Evolutionary conservation across 495 filamentous ascomycete genomes (phyloP).

Genomic region (Neurospora cerealis): DNA sequence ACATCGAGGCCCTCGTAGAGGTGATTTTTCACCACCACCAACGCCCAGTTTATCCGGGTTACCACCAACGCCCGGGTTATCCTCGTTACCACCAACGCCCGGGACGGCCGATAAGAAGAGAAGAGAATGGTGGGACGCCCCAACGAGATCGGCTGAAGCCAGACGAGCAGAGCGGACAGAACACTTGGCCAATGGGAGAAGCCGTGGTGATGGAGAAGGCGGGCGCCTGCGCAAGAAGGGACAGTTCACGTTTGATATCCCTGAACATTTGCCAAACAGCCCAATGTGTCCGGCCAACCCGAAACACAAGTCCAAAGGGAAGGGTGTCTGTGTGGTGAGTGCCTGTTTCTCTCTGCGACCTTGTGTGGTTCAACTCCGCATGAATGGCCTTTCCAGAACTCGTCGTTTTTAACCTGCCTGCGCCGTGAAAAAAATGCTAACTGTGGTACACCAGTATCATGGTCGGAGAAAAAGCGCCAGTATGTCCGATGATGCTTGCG

Average conservation of each 20-base stretch:
- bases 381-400: neutral
- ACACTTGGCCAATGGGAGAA: neutral
- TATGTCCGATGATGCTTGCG: neutral
- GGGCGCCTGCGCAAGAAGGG: slow-evolving; percentile 3
- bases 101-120: neutral
- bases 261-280: slow-evolving; percentile 55
- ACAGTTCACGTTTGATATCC: slow-evolving; percentile 44
- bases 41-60: neutral
- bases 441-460: neutral
- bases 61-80: neutral
- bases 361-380: neutral
- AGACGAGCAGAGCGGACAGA: neutral
- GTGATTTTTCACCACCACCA: neutral
- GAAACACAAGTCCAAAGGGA: slow-evolving; percentile 41
- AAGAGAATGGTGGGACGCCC: slow-evolving; percentile 14
- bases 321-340: slow-evolving; percentile 43
- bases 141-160: neutral
- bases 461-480: neutral
- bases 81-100: neutral
- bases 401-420: neutral
- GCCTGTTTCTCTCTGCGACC: neutral
- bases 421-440: neutral
- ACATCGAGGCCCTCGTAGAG: neutral
- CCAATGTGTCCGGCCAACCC: slow-evolving; percentile 54
- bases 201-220: neutral